Base-by-base conservation (phyloP, 768 basidiomycete species). In the Naematelia encephala region DNA sequence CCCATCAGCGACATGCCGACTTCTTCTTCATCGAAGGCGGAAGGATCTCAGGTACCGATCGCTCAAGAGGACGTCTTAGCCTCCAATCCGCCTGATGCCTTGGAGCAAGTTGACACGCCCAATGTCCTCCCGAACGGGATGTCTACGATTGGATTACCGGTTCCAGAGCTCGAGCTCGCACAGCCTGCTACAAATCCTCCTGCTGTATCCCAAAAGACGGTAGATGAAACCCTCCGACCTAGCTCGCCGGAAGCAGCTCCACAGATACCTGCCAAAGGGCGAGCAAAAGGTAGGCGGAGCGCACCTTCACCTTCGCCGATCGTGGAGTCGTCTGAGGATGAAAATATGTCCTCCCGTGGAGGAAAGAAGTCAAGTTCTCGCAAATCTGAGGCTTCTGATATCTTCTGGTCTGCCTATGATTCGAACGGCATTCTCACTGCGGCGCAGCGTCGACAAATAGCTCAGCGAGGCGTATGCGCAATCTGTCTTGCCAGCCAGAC, bases 401-500 rank as follows among this genome's bases (percentile, higher is more conserved):
- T 39, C 16, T 39, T 39, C 34, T 39, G 34, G 34, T 8, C 34
- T 16, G 46, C 46, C 8, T 47, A 47, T 21, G 46, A 19, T 25
- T 10, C 46, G 46, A 47, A 19, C 46, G 39, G 39, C 39, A 47
- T 5, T 10, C 46, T 47, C 46, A 47, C 46, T 21, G 52, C 14
- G 25, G 25, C 27, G 5, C 19, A 50, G 27, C 48, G 27, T 27
- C 48, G 16, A 23, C 51, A 28, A 3, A 12, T 59, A 11, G 21
- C 51, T 3, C 23, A 22, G 51, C 62, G 57, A 12, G 55, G 51
- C 51, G 22, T 54, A 28, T 60, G 63, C 28, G 30, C 61, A 34
- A 66, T 71, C 29, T 71, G 67, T 51, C 44, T 16, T 8, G 13
- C 47, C n/a, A 46, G 51, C 4, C 54, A 60, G 30, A 2, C 46